Conservation (phyloP, 2,329 filamentous ascomycete genomes). For the Metarhizium humberi region DNA sequence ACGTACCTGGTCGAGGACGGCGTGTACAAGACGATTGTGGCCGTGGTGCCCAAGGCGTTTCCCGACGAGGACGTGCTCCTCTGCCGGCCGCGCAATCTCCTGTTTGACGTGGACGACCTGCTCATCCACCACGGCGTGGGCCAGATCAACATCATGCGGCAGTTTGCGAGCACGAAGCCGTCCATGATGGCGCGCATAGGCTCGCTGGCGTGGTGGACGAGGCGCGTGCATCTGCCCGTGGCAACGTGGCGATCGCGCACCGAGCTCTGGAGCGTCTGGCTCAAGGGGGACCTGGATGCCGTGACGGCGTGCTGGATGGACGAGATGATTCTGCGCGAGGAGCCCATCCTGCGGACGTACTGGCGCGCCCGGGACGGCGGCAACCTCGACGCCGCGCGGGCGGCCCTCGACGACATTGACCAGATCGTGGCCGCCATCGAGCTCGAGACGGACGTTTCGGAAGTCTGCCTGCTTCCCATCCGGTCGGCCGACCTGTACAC, state of each 20-base stretch:
- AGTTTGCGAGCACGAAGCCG: slow-evolving; percentile 10
- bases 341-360: slow-evolving; percentile 33
- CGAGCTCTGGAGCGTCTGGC: slow-evolving; percentile 40
- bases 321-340: slow-evolving; percentile 35
- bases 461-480: slow-evolving; percentile 28
- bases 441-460: slow-evolving; percentile 27
- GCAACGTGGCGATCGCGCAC: slow-evolving; percentile 39
- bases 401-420: slow-evolving; percentile 29
- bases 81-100: slow-evolving; percentile 17
- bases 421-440: slow-evolving; percentile 28
- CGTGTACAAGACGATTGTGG: slow-evolving; percentile 12
- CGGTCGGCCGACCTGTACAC: slow-evolving; percentile 29
- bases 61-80: slow-evolving; percentile 19
- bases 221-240: slow-evolving; percentile 21
- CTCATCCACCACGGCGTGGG: slow-evolving; percentile 22
- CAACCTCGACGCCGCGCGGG: slow-evolving; percentile 30
- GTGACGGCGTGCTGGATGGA: slow-evolving; percentile 41
- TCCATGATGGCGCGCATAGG: slow-evolving; percentile 15
- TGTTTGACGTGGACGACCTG: slow-evolving; percentile 25
- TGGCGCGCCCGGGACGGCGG: slow-evolving; percentile 35
- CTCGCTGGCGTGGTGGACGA: slow-evolving; percentile 16
- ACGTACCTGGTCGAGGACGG: slow-evolving; percentile 18
- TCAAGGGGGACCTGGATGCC: slow-evolving; percentile 35
- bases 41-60: slow-evolving; percentile 16
- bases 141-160: slow-evolving; percentile 17